Conservation (phyloP, 345 rosid species). For the Diplotaxis tenuifolia region DNA sequence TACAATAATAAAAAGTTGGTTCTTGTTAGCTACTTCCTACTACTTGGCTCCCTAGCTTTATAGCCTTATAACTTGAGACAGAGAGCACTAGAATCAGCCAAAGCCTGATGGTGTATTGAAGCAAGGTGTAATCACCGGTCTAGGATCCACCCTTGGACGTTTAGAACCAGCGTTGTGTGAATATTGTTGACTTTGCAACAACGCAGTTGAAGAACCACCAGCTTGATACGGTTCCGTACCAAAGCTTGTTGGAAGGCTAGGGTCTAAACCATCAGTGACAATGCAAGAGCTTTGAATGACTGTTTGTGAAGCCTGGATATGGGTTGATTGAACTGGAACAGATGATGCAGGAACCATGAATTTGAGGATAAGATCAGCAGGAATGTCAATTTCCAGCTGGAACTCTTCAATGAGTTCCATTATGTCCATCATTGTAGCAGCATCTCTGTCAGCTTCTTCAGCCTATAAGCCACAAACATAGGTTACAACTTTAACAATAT, state of each 20-base stretch:
- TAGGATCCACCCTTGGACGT: slow-evolving; percentile 22
- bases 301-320: slow-evolving; percentile 9
- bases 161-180: neutral
- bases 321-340: slow-evolving; percentile 13
- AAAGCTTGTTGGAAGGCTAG: neutral
- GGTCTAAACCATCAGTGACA: slow-evolving; percentile 9
- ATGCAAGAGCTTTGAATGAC: slow-evolving; percentile 2
- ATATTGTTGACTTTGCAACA: slow-evolving; percentile 3
- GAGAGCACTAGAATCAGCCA: slow-evolving; percentile 9
- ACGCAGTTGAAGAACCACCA: neutral
- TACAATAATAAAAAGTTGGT: neutral
- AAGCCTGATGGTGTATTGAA: slow-evolving; percentile 1
- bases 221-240: slow-evolving; percentile 5
- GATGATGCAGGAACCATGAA: slow-evolving; percentile 24
- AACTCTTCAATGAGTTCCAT: slow-evolving; percentile 25
- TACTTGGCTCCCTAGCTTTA: neutral
- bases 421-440: slow-evolving; percentile 26
- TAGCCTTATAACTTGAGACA: neutral
- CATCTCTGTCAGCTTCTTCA: slow-evolving; percentile 21
- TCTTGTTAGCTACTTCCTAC: neutral
- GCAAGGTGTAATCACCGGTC: slow-evolving; percentile 20
- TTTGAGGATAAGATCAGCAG: slow-evolving; percentile 20
- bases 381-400: slow-evolving; percentile 32
- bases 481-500: neutral
- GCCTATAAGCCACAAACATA: slow-evolving; percentile 23